Percentiles rank a stretch among this genome's conserved stretches.
Conservation (phyloP, 1,284 basidiomycete species). For the Cryptococcus sp. region DNA sequence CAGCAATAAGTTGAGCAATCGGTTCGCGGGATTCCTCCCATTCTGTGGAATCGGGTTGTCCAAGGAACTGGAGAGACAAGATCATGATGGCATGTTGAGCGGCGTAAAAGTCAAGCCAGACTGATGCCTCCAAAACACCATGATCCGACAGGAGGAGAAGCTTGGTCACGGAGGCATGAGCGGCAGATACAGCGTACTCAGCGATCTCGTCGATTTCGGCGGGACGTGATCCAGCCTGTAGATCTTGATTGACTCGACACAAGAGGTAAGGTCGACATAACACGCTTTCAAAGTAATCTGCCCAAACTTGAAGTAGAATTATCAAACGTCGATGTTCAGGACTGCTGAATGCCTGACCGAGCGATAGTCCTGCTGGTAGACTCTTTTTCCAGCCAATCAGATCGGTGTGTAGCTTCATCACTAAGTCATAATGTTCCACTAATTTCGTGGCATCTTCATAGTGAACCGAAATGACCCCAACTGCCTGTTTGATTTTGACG, state of each 20-base stretch:
- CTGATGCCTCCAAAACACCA: slow-evolving; percentile 6
- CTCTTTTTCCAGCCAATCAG: slow-evolving; percentile 9
- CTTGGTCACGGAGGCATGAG: slow-evolving; percentile 7
- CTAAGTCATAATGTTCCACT: background rate
- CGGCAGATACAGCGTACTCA: slow-evolving; percentile 3
- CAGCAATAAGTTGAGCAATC: slow-evolving; percentile 3
- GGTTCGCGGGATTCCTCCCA: slow-evolving; percentile 1
- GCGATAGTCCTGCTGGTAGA: slow-evolving; percentile 5
- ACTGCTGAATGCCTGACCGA: slow-evolving; percentile 1
- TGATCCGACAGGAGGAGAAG: slow-evolving; percentile 6
- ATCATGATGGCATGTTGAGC: slow-evolving; percentile 20
- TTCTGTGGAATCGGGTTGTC: slow-evolving; percentile 5
- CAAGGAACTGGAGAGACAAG: slow-evolving; percentile 12
- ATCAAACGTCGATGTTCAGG: slow-evolving; percentile 8
- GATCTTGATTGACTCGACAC: slow-evolving; percentile 9
- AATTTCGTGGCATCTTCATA: slow-evolving; percentile 7
- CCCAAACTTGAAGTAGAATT: slow-evolving; percentile 8
- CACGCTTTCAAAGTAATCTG: slow-evolving; percentile 13
- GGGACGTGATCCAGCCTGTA: background rate
- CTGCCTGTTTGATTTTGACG: slow-evolving; percentile 10
- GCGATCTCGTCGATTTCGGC: slow-evolving; percentile 8
- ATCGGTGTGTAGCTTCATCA: slow-evolving; percentile 3
- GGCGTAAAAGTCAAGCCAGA: slow-evolving; percentile 18
- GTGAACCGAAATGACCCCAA: slow-evolving; percentile 8
- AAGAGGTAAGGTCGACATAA: slow-evolving; percentile 17